Evolutionary conservation across 192 early-diverging fungal species (phyloP).

Genomic region (Coemansia brasiliensis): DNA sequence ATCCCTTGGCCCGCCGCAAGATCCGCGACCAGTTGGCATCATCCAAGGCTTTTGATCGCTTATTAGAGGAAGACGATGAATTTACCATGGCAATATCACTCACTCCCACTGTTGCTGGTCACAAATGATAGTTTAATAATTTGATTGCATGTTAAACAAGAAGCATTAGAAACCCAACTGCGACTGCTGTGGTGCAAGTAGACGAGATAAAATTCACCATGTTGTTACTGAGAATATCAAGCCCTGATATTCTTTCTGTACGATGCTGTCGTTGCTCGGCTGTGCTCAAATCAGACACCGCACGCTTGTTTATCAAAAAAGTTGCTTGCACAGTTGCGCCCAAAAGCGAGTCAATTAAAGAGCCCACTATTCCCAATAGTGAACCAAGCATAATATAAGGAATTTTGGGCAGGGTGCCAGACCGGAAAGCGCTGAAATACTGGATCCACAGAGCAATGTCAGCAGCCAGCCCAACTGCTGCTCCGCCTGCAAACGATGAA

Average conservation of each 20-base stretch:
- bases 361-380: slow-evolving; percentile 71
- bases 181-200: slow-evolving; percentile 18
- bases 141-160: slow-evolving; percentile 5
- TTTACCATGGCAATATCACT: slow-evolving; percentile 53
- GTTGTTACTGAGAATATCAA: slow-evolving; percentile 77
- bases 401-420: slow-evolving; percentile 28
- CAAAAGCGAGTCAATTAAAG: slow-evolving; percentile 77
- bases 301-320: slow-evolving; percentile 61
- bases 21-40: slow-evolving; percentile 51
- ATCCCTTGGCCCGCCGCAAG: slow-evolving; percentile 37
- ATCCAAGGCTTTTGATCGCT: slow-evolving; percentile 38
- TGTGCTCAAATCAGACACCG: slow-evolving; percentile 58
- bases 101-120: slow-evolving; percentile 37
- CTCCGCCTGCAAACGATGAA: slow-evolving; percentile 77
- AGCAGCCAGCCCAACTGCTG: slow-evolving; percentile 65
- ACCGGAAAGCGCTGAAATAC: slow-evolving; percentile 38
- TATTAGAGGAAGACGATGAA: slow-evolving; percentile 44
- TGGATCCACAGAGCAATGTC: slow-evolving; percentile 57
- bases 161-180: not conserved
- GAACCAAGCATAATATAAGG: slow-evolving; percentile 59
- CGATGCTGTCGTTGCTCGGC: slow-evolving; percentile 48
- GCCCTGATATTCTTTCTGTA: slow-evolving; percentile 63
- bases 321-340: slow-evolving; percentile 77
- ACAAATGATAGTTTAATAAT: slow-evolving; percentile 2
- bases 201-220: slow-evolving; percentile 56